Evolutionary conservation across 139 green algal species (phyloP), one percentile per base, ranked within the genome.

Genomic region (Nannochloris sp.): DNA sequence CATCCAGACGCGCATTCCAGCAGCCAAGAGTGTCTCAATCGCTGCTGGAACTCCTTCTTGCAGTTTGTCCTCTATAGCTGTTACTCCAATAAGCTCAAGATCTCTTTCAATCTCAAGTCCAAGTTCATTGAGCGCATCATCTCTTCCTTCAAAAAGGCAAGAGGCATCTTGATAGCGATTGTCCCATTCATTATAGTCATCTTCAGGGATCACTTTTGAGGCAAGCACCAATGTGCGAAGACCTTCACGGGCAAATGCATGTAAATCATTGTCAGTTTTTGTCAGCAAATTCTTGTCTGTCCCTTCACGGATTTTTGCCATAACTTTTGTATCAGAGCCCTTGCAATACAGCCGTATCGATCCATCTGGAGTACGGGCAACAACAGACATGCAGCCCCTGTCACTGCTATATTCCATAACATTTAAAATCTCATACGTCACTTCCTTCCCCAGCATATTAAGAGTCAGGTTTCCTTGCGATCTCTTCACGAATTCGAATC

Each of bases 61-160:
- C 66, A 98, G 86, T 82, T 98, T 97, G 80, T 98, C 93, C 78
- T 98, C 93, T 59, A 98, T 98, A 45, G 93, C 93, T 14, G 91
- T 98, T 51, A 88, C 88, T 29, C 91, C 91, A 60, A 97, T 78
- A 20, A 97, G 80, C 67, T 92, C 81, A 61, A 95, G 77, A 46
- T 89, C 72, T 6, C 58, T 31, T 74, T 94, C 88, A 30, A 92
- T 82, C 49, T 85, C 72, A 61, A 80, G 53, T 6, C 63, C 69
- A 31, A 82, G 53, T 11, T 61, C 49, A 25, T 84, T 78, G 36
- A 93, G 31, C 23, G 70, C 63, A 62, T 79, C 71, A 53, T 93
- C 86, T 5, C 87, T 72, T 29, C 74, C 78, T 43, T 84, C 65
- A 59, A 83, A 72, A n/a, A 37, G 26, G 16, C 40, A 49, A 12